A percentile compares a stretch with the other conserved stretches of the same genome.
Conservation (phyloP, 192 early-diverging fungal species). For the Chytriomyces confervae region DNA sequence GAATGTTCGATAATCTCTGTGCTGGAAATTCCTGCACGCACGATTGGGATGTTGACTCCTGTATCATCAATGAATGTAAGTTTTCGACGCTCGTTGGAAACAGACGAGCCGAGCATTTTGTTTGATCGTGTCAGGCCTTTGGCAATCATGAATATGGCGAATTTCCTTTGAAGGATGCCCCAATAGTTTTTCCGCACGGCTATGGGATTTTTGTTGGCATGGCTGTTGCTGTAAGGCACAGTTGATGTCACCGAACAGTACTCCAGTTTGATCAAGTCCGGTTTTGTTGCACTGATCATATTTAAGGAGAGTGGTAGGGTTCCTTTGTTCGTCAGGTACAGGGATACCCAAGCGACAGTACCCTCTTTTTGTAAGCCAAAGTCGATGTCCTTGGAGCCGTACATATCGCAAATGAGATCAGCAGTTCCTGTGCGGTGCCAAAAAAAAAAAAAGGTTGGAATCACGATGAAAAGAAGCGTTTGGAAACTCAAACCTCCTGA, state of each 20-base stretch:
- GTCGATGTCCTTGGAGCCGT: slow-evolving; percentile 59
- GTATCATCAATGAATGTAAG: slow-evolving; percentile 37
- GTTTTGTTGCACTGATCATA: slow-evolving; percentile 48
- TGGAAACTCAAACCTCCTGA: slow-evolving; percentile 50
- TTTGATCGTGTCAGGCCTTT: slow-evolving; percentile 39
- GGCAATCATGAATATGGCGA: slow-evolving; percentile 52
- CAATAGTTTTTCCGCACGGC: slow-evolving; percentile 57
- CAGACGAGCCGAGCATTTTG: not conserved
- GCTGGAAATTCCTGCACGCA: not conserved
- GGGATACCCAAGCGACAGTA: slow-evolving; percentile 56
- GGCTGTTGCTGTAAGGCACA: slow-evolving; percentile 54
- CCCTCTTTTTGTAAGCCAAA: slow-evolving; percentile 61
- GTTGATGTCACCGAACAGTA: slow-evolving; percentile 55
- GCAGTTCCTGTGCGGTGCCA: slow-evolving; percentile 47
- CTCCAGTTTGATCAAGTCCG: slow-evolving; percentile 57
- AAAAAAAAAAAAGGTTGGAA: slow-evolving; percentile 55
- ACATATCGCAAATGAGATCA: slow-evolving; percentile 65
- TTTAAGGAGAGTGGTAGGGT: slow-evolving; percentile 61
- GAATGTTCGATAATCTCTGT: slow-evolving; percentile 27
- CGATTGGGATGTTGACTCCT: slow-evolving; percentile 39
- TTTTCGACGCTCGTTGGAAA: slow-evolving; percentile 30
- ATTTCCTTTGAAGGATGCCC: slow-evolving; percentile 60
- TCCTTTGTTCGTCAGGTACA: slow-evolving; percentile 63
- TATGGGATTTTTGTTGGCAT: slow-evolving; percentile 35
- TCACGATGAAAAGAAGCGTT: slow-evolving; percentile 49